phyloP scores from a whole-genome alignment of 2,329 filamentous ascomycete genomes.

The Aspergillus glaucus region DNA sequence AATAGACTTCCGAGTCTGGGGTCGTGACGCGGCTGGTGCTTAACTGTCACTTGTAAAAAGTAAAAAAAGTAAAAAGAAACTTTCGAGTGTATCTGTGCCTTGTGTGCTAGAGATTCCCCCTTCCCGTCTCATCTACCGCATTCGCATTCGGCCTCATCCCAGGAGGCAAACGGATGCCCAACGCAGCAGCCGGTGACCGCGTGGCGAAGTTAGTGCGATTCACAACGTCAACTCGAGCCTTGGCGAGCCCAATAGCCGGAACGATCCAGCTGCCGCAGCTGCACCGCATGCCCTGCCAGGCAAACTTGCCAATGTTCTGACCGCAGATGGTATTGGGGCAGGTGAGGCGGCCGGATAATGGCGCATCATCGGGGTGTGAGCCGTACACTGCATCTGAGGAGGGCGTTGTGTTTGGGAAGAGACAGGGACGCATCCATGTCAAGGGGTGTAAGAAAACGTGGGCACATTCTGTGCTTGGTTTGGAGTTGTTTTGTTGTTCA shows the following conservation, averaged over 20 bases:
- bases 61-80: too few species aligned
- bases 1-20: too few species aligned
- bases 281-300: constrained; percentile 93
- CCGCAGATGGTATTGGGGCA: constrained; percentile 76
- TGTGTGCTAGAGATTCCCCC: constrained; percentile 18
- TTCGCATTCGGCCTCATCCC: constrained; percentile 24
- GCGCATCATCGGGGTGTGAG: constrained; percentile 48
- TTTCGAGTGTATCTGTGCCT: too few species aligned
- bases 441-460: constrained; percentile 90
- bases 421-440: constrained; percentile 84
- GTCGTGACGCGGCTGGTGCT: too few species aligned
- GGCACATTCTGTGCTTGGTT: constrained; percentile 51
- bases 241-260: constrained; percentile 80
- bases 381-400: constrained; percentile 11
- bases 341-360: constrained; percentile 73
- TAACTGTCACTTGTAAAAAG: too few species aligned
- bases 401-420: constrained; percentile 41
- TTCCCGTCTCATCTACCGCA: constrained; percentile 9
- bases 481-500: constrained; percentile 24
- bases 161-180: constrained; percentile 36
- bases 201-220: constrained; percentile 19
- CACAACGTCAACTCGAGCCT: constrained; percentile 74
- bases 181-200: constrained; percentile 17
- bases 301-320: constrained; percentile 82
- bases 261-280: constrained; percentile 87